These are phyloP conservation scores for Flammula alnicola DNA, from an alignment of 1,284 basidiomycete species.

Conservation along the genomic window DNA sequence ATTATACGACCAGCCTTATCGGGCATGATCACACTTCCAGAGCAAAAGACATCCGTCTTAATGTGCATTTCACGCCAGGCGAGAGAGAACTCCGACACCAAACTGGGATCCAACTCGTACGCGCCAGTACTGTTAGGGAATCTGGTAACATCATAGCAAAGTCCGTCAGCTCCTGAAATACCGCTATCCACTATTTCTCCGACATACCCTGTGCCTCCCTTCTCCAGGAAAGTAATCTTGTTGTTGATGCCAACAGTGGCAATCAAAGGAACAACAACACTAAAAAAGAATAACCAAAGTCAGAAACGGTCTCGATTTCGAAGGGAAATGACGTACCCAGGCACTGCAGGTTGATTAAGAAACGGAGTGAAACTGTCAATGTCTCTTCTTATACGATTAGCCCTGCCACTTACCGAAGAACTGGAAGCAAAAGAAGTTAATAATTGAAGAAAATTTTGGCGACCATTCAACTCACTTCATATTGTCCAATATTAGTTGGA, in stretches of 20 bases:
- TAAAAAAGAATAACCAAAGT: slow-evolving; percentile 31
- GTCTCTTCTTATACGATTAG: neutral
- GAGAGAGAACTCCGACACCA: slow-evolving; percentile 54
- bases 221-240: slow-evolving; percentile 80
- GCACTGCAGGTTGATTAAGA: neutral
- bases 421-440: slow-evolving; percentile 34
- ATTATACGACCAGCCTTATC: slow-evolving; percentile 71
- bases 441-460: neutral
- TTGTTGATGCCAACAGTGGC: slow-evolving; percentile 77
- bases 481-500: slow-evolving; percentile 64
- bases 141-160: slow-evolving; percentile 27
- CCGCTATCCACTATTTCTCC: neutral
- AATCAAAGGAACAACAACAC: slow-evolving; percentile 71
- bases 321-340: slow-evolving; percentile 39
- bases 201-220: slow-evolving; percentile 49
- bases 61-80: slow-evolving; percentile 78
- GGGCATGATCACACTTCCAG: slow-evolving; percentile 71
- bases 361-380: slow-evolving; percentile 20
- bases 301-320: slow-evolving; percentile 1
- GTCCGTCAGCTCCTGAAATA: neutral
- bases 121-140: slow-evolving; percentile 73
- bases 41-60: slow-evolving; percentile 77
- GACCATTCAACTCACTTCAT: slow-evolving; percentile 68
- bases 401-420: slow-evolving; percentile 51
- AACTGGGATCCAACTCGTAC: slow-evolving; percentile 71